These are phyloP conservation scores for Asterophora lycoperdoides DNA, from an alignment of 768 basidiomycete genomes.

Conservation along the genomic window DNA sequence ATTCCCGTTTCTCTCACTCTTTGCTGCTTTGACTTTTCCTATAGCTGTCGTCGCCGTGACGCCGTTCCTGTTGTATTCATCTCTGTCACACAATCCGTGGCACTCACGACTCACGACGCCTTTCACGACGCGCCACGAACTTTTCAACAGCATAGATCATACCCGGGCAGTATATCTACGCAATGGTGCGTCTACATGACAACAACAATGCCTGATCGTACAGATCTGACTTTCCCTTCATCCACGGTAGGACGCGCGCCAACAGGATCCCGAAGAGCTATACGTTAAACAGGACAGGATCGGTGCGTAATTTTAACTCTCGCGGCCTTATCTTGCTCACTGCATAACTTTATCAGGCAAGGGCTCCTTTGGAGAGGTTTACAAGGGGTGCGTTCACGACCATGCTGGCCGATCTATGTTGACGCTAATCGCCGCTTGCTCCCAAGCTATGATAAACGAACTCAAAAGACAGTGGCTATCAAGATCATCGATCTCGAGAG, in stretches of 20 bases:
- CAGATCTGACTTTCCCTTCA: conserved; percentile 22
- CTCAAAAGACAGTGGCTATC: conserved; percentile 96
- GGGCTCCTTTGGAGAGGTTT: conserved; percentile 99
- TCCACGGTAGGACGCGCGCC: conserved; percentile 13
- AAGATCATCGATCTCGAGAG: conserved; percentile 99
- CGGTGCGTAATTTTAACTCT: conserved; percentile 47
- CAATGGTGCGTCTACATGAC: conserved; percentile 24
- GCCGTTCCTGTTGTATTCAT: not conserved
- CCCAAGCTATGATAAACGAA: conserved; percentile 86
- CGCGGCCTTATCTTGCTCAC: conserved; percentile 8
- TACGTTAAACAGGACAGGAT: conserved; percentile 98
- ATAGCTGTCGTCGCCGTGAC: conserved; percentile 2
- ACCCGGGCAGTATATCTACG: conserved; percentile 7
- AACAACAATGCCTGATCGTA: conserved; percentile 16
- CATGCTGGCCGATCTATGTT: conserved; percentile 1
- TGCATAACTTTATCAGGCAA: conserved; percentile 57
- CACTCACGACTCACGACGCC: conserved; percentile 6
- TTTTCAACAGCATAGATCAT: conserved; percentile 8
- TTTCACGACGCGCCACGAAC: conserved; percentile 34
- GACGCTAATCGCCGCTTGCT: conserved; percentile 14
- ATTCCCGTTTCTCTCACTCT: not conserved
- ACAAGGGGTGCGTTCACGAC: conserved; percentile 72
- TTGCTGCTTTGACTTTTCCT: not conserved
- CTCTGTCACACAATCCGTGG: not conserved
- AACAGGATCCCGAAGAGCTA: conserved; percentile 90